These are phyloP conservation scores for Pulicaria dysenterica DNA, from an alignment of 129 eudicot genomes.

Conservation along the genomic window DNA sequence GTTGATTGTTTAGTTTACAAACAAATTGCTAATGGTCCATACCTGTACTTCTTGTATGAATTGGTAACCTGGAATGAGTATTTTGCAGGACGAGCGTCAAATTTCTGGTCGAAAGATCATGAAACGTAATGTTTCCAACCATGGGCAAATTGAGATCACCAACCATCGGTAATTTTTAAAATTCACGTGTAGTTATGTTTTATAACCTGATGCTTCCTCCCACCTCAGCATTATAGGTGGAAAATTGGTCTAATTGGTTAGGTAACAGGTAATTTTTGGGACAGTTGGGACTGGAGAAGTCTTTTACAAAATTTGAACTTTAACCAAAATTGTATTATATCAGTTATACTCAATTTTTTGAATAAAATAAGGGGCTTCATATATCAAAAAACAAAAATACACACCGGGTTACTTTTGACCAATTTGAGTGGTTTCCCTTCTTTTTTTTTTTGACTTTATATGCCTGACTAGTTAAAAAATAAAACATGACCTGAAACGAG, in stretches of 20 bases:
- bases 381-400: not conserved
- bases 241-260: not conserved
- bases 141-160: constrained; percentile 56
- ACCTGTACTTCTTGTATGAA: not conserved
- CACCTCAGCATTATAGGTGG: not conserved
- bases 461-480: constrained; percentile 1
- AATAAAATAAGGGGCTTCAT: not conserved
- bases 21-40: not conserved
- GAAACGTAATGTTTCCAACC: constrained; percentile 67
- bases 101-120: constrained; percentile 62
- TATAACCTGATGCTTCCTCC: not conserved
- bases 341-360: not conserved
- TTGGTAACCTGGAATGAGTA: not conserved
- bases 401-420: not conserved
- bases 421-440: not conserved
- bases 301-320: not conserved
- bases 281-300: not conserved
- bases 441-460: not conserved
- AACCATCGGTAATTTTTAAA: not conserved
- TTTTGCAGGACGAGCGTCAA: constrained; percentile 72
- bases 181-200: not conserved
- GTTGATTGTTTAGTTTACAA: not conserved
- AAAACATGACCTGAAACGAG: not conserved
- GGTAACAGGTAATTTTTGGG: constrained; percentile 1
- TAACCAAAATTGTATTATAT: not conserved